Evolutionary conservation across 1,284 basidiomycete species (phyloP), one percentile per base, ranked within the genome.

Genomic region (Violaceomyces palustris): DNA sequence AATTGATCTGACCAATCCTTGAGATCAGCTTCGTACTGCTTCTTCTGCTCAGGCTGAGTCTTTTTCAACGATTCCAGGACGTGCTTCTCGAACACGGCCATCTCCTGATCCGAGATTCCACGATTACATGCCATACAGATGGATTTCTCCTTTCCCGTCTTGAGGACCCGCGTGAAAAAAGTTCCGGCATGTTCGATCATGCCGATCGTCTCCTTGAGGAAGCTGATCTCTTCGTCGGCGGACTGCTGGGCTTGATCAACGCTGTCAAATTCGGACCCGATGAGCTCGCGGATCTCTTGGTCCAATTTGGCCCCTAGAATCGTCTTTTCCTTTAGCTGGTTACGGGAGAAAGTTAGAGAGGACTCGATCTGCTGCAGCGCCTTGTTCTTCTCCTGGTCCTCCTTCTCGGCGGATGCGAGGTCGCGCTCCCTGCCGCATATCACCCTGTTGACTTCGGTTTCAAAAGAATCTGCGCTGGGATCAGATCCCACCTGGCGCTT

Each of bases 81-180:
- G 38, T 72, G 70, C 26, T 56, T 56, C 30, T 74, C 69, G 42
- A 76, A 70, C 1, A 52, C 63, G 4, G 48, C 56, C 37, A 73
- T 53, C 49, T 92, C 88, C 8, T 77, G 73, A 24, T 80, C 78
- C 15, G 80, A 76, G 66, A 96, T 77, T 22, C 77, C 77, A 5
- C 91, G 81, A 55, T 82, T 81, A 70, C 92, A 96, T 4, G 83
- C 83, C 17, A 81, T 77, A 64, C 92, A 97, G 3, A 78, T 76
- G 58, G 86, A 83, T 55, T 83, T 80, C 25, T 77, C 75, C 67
- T 81, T 81, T 15, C 84, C 87, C 1, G 76, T 74, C 18, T 77
- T 75, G 9, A 89, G 77, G 19, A 92, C 74, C 1, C 76, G 75
- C 42, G 85, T 77, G 64, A 84, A 90, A 23, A 87, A 81, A 6